Evolutionary conservation across 176 grass and related monocot genomes (phyloP), one percentile per base, ranked within the genome.

Genomic region (Panicum miliaceum): DNA sequence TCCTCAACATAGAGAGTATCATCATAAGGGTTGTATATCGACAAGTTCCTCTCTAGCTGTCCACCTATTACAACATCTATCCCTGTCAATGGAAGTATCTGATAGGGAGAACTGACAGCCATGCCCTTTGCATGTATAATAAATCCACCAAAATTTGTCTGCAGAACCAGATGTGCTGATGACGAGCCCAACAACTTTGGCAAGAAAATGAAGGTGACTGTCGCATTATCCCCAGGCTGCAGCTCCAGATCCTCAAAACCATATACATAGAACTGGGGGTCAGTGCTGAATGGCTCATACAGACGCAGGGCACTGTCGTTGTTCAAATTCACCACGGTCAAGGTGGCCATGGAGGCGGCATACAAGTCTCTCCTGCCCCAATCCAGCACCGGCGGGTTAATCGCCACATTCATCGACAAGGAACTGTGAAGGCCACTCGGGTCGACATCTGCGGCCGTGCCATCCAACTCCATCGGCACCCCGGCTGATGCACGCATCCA

Each of bases 71-170:
- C 42, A 36, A 96, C 78, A 80, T 89, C 77, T 18, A 94, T 83
- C 73, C 90, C 90, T 12, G 92, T 85, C 27, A 92, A 69, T 65
- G 96, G 90, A 51, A 87, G 67, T 89, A 96, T 92, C 76, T 89
- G 89, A 87, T 90, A 96, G 32, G 93, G 75, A 2, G 91, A 99
- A 48, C 86, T 77, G 18, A 89, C 70, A 57, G 88, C 93, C 46
- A 81, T 64, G 68, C 96, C 96, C 87, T 90, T 94, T 25, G 91
- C 93, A 53, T 90, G 93, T 84, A 99, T 87, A 82, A 99, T 90
- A 73, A 99, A 99, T 42, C 96, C 96, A 70, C 93, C 93, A 81
- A 94, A 75, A 80, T 86, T 96, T 7, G 93, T 99, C 90, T 99
- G 93, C 84, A 99, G 52, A 64, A 99, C 85, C 74, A 99, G 73